Evolutionary conservation across 1,284 basidiomycete genomes (phyloP).

Genomic region (Malassezia caprae): DNA sequence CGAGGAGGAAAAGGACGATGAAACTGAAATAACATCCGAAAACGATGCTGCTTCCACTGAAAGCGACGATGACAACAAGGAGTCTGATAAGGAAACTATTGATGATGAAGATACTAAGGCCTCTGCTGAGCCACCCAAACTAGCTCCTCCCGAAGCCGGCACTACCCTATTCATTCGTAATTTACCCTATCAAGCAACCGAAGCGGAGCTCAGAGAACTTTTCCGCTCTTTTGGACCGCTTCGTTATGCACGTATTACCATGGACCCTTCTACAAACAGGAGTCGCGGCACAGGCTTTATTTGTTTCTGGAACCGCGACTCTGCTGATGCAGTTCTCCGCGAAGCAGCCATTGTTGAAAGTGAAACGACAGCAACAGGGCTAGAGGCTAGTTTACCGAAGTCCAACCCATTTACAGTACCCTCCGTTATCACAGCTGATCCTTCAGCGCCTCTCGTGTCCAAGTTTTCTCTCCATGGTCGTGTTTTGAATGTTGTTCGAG

Average conservation of each 20-base stretch:
- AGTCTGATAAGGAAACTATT: conserved; percentile 7
- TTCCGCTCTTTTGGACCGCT: conserved; percentile 68
- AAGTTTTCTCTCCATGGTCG: conserved; percentile 81
- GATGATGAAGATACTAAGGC: conserved; percentile 49
- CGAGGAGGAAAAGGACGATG: conserved; percentile 32
- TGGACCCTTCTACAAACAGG: conserved; percentile 71
- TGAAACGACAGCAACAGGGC: conserved; percentile 19
- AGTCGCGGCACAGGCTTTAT: conserved; percentile 92
- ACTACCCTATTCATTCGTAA: conserved; percentile 92
- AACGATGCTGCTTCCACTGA: conserved; percentile 47
- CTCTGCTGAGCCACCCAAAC: conserved; percentile 38
- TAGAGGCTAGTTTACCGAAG: conserved; percentile 3
- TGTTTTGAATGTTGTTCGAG: conserved; percentile 77
- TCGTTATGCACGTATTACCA: conserved; percentile 81
- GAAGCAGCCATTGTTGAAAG: conserved; percentile 55
- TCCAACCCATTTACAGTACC: conserved; percentile 39
- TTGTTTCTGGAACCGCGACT: conserved; percentile 89
- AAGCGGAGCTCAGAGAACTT: conserved; percentile 39
- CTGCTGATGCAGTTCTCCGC: conserved; percentile 73
- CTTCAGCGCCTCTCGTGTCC: conserved; percentile 71
- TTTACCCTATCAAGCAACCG: conserved; percentile 69
- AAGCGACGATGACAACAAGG: conserved; percentile 31
- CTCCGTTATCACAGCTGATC: conserved; percentile 66
- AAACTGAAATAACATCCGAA: conserved; percentile 50
- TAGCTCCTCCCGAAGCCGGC: conserved; percentile 52